Conservation (phyloP, 2,329 filamentous ascomycete genomes). For the Nectriaceae sp. region DNA sequence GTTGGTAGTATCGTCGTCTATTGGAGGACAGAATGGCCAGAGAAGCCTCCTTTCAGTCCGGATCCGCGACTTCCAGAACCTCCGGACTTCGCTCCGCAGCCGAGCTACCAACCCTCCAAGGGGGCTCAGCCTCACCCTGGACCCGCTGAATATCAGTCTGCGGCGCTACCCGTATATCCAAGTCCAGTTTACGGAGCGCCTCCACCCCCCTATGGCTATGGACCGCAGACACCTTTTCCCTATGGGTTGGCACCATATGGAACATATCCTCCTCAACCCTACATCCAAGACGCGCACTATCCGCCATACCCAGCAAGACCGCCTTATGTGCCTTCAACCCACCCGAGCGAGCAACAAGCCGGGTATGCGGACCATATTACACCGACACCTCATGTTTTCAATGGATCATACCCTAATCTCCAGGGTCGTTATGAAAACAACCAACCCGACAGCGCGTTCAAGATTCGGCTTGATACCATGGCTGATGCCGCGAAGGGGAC, state of each 20-base stretch:
- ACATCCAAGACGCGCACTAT: constrained; percentile 13
- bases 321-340: constrained; percentile 4
- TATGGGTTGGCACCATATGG: constrained; percentile 16
- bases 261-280: constrained; percentile 9
- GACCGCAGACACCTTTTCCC: constrained; percentile 8
- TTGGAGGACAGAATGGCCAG: constrained; percentile 82
- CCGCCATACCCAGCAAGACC: constrained; percentile 13
- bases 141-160: constrained; percentile 14
- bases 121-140: constrained; percentile 4
- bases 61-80: constrained; percentile 48
- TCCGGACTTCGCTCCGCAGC: constrained; percentile 1
- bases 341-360: constrained; percentile 5
- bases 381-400: constrained; percentile 3
- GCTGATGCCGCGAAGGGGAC: constrained; percentile 58
- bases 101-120: constrained; percentile 5
- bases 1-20: constrained; percentile 71
- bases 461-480: constrained; percentile 53
- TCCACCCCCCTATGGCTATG: constrained; percentile 10
- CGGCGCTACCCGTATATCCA: constrained; percentile 13
- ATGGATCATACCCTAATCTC: constrained; percentile 9
- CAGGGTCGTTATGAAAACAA: neutral
- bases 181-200: constrained; percentile 16
- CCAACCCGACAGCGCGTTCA: constrained; percentile 32
- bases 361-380: constrained; percentile 6
- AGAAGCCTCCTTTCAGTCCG: constrained; percentile 69